Base-by-base conservation (phyloP, 768 basidiomycete genomes). In the Russula brevipes region DNA sequence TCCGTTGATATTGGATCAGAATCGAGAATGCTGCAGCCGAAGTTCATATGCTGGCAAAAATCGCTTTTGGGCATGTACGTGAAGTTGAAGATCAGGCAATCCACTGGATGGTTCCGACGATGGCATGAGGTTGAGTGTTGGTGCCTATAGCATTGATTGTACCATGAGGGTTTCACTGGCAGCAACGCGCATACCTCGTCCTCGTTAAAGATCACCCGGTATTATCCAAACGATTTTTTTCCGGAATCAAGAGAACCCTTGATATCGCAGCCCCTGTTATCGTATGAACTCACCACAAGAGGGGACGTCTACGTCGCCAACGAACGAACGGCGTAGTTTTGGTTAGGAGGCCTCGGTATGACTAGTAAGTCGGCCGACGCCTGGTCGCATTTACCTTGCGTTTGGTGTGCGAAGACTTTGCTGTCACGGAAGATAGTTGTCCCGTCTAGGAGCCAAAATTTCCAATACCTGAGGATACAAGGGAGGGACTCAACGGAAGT, bases 31-130 rank as follows among this genome's bases (percentile, higher is more conserved):
- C 30, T 53, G 44, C n/a, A 45, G 6, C 33, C 33, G 50, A 24
- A 9, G 42, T 57, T 52, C 51, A 33, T 46, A 24, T 30, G n/a
- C 42, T 31, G n/a, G 30, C 4, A 36, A 4, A 35, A 17, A 6
- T 36, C 38, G 51, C 36, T 33, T 49, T 52, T n/a, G 42, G 41
- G 50, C 44, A 53, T 50, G 61, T 57, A 57, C 9, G 55, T 49
- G 9, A 39, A 24, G 16, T 24, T 24, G 1, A 47, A 52, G 24
- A 33, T 24, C 11, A 39, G 8, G 56, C 30, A 46, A 46, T 19
- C 7, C 17, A n/a, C 41, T 30, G 42, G 36, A 19, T 8, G 51
- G 38, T 31, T 30, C 36, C 5, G 36, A 12, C 35, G 36, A 11
- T 39, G 31, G n/a, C 61, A 58, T 30, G 55, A 57, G 55, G 61